Evolutionary conservation across 2,329 filamentous ascomycete species (phyloP).

Genomic region (Neofusicoccum umdonicola): DNA sequence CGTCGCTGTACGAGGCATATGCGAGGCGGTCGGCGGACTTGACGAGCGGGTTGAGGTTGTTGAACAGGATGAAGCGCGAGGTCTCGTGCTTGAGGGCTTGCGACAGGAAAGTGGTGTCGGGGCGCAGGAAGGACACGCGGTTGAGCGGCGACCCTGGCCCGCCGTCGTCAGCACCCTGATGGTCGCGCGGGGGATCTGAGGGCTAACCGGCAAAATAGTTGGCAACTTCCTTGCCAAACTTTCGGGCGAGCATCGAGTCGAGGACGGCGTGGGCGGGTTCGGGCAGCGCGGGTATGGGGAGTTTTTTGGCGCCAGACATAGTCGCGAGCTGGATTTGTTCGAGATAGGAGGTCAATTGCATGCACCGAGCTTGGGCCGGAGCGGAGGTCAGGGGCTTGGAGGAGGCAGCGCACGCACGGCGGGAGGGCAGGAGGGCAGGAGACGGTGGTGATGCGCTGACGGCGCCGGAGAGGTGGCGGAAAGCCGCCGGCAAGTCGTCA

Average conservation of each 20-base stretch:
- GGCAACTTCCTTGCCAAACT: constrained; percentile 74
- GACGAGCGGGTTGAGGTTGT: constrained; percentile 72
- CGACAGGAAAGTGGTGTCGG: constrained; percentile 67
- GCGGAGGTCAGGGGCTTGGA: background rate
- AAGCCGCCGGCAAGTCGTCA: background rate
- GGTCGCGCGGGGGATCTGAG: background rate
- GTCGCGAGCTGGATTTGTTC: constrained; percentile 10
- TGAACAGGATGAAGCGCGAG: constrained; percentile 73
- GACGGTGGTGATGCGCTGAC: background rate
- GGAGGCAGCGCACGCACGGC: background rate
- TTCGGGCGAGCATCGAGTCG: constrained; percentile 70
- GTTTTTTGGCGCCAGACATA: constrained; percentile 16
- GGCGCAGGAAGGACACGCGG: constrained; percentile 73
- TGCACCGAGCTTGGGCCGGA: constrained; percentile 15
- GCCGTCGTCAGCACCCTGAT: constrained; percentile 11
- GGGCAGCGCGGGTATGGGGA: constrained; percentile 50
- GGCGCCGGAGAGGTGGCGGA: background rate
- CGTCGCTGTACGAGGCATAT: constrained; percentile 66
- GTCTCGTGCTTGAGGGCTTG: constrained; percentile 64
- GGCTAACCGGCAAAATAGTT: constrained; percentile 71
- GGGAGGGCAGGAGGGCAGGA: background rate
- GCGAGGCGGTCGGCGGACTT: constrained; percentile 61
- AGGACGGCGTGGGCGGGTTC: constrained; percentile 57
- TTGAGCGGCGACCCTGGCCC: constrained; percentile 66
- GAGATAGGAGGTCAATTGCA: constrained; percentile 19